Conservation (phyloP, 192 early-diverging fungal genomes). For the Podila epicladia region DNA sequence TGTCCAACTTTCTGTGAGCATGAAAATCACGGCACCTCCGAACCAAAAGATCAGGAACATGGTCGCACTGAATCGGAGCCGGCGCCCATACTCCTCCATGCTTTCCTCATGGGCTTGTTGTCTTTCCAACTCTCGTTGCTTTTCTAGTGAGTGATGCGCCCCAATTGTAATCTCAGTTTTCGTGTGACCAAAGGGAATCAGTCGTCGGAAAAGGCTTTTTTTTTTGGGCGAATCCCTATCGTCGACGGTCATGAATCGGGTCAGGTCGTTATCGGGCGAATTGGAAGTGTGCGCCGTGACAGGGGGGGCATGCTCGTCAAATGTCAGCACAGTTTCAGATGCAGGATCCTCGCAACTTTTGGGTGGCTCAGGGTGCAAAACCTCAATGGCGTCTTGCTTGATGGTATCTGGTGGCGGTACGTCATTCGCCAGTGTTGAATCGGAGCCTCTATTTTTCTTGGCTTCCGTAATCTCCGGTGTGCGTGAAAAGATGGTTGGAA, state of each 20-base stretch:
- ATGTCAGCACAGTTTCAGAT: too few relatives aligned
- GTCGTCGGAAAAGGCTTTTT: background rate
- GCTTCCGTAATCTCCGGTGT: too few relatives aligned
- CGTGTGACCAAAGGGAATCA: background rate
- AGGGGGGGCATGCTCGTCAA: too few relatives aligned
- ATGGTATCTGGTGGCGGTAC: too few relatives aligned
- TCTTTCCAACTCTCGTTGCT: constrained; percentile 16
- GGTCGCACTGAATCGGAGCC: constrained; percentile 12
- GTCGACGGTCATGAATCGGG: background rate
- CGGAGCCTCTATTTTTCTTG: too few relatives aligned
- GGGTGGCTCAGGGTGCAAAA: too few relatives aligned
- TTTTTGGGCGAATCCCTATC: background rate
- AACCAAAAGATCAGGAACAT: constrained; percentile 33
- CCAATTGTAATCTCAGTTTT: background rate
- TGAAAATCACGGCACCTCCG: constrained; percentile 30
- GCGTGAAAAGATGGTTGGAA: constrained; percentile 5
- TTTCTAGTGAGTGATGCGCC: background rate
- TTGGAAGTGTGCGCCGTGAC: too few relatives aligned
- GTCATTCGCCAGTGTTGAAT: too few relatives aligned
- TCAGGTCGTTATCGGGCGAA: too few relatives aligned
- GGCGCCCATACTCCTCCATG: constrained; percentile 25
- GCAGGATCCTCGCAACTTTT: too few relatives aligned
- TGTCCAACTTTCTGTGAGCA: constrained; percentile 22
- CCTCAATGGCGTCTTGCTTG: too few relatives aligned
- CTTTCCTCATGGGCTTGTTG: constrained; percentile 19